phyloP scores from a whole-genome alignment of 2,329 filamentous ascomycete genomes.

The Drechslerella coelobrocha region DNA sequence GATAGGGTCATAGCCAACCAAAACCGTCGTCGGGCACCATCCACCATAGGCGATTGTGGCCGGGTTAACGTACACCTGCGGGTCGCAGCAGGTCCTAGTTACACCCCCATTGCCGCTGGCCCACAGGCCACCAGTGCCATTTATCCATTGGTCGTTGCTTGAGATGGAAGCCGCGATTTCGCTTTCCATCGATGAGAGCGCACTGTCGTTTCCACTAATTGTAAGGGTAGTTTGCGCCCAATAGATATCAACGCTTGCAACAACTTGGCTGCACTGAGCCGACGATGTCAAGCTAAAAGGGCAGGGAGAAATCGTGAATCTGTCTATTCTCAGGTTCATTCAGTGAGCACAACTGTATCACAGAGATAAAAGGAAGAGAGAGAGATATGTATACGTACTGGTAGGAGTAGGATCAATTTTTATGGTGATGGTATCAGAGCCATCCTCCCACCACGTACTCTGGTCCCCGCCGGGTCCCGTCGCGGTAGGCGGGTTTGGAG shows the following conservation, averaged over 20 bases:
- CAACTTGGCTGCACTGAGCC: conserved; percentile 7
- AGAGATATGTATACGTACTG: conserved; percentile 12
- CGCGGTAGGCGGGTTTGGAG: conserved; percentile 34
- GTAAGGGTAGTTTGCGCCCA: conserved; percentile 43
- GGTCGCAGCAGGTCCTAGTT: conserved; percentile 23
- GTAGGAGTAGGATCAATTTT: conserved; percentile 28
- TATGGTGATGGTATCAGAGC: conserved; percentile 25
- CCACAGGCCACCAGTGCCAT: conserved; percentile 25
- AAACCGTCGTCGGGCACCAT: conserved; percentile 33
- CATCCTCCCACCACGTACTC: conserved; percentile 43
- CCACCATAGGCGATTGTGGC: conserved; percentile 35
- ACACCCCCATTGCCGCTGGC: neutral
- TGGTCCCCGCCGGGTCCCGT: conserved; percentile 34
- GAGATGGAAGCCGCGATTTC: conserved; percentile 15
- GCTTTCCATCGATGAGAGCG: conserved; percentile 22
- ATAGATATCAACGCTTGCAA: conserved; percentile 28
- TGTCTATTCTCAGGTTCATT: neutral
- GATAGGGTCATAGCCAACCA: conserved; percentile 31
- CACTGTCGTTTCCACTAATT: conserved; percentile 34
- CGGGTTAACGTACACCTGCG: conserved; percentile 15
- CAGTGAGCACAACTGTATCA: neutral
- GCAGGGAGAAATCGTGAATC: conserved; percentile 37
- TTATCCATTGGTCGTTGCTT: conserved; percentile 22
- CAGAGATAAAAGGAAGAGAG: neutral
- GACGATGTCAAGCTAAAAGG: neutral